Evolutionary conservation across 495 filamentous ascomycete genomes (phyloP), one percentile per base, ranked within the genome.

Genomic region (Aspergillus sclerotioniger): DNA sequence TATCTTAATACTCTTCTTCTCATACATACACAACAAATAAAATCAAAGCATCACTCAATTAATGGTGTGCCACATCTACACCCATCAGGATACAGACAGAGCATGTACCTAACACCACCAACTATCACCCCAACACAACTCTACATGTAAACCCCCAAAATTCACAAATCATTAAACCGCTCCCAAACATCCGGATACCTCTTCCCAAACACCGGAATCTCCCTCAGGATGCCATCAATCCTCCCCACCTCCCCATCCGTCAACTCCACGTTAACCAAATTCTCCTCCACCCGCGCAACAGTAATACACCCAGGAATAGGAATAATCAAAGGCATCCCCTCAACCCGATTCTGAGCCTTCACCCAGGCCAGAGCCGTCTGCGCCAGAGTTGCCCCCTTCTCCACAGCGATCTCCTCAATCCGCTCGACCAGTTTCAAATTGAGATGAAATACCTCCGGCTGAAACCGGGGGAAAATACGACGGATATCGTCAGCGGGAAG

Each of bases 301-400:
- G 72, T 77, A 31, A 80, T 85, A 12, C 87, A 80, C 3, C 90
- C 89, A 0, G 87, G 88, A 56, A 94, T 90, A 2, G 90, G 90
- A 39, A 92, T 83, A 62, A 91, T 84, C 4, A 72, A 68, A 3
- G 82, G 78, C 59, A 80, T 75, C 6, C 81, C 82, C 32, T 80
- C 66, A 37, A 74, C 68, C 25, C 73, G 67, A 29, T 78, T 75
- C 46, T 82, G 67, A 0, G 72, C 67, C 20, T 66, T 63, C 0
- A 82, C 75, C 88, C 90, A 95, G 31, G 69, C 76, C 46, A 93
- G 74, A 8, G 88, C 89, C 20, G 92, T 67, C 75, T 95, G 89
- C 0, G 83, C 82, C 0, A 84, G 71, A 12, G 84, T 89, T 60
- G 80, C 84, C 15, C 80, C 81, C 74, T 90, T 91, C 61, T 72